Evolutionary conservation across 192 early-diverging fungal genomes (phyloP), one percentile per base, ranked within the genome.

Genomic region (Podila verticillata): DNA sequence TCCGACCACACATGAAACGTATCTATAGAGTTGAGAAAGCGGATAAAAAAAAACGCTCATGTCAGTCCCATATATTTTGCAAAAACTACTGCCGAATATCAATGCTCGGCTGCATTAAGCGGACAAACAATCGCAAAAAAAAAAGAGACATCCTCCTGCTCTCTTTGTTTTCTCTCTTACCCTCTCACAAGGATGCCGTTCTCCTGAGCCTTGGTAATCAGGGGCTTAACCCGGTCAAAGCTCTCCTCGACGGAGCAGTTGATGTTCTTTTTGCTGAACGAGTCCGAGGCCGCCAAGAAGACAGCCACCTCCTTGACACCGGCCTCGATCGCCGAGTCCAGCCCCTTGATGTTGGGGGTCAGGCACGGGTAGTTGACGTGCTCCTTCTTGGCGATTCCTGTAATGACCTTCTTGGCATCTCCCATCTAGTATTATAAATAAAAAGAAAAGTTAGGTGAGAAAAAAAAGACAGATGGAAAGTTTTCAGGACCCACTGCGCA

Each of bases 371-470:
- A 98, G 20, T 84, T 86, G 24, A 96, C 92, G n/a, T 87, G 86
- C 3, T 88, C 80, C 17, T 82, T 67, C 29, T 89, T 84, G 7
- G 62, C 66, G 49, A 99, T 96, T 5, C 82, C 82, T 9, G 85
- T 85, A 64, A 97, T 87, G 4, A 99, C 94, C 57, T 92, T 72
- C 13, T 82, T 68, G 15, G 91, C 92, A 74, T 99, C 97, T 58
- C 88, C 93, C 95, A 99, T 96, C 85, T 96, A 88, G 4, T n/a
- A n/a, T n/a, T n/a, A n/a, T n/a, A n/a, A n/a, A n/a, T n/a, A 56
- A 34, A 24, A 29, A 4, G n/a, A 63, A 77, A 54, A 58, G 34
- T 39, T 66, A 22, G n/a, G 20, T 7, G 61, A 48, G n/a, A 54
- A 26, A 61, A 28, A 36, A 10, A 28, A 44, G 36, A n/a, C n/a